phyloP scores from a whole-genome alignment of 1,284 basidiomycete genomes.

The Puccinia coronata region DNA sequence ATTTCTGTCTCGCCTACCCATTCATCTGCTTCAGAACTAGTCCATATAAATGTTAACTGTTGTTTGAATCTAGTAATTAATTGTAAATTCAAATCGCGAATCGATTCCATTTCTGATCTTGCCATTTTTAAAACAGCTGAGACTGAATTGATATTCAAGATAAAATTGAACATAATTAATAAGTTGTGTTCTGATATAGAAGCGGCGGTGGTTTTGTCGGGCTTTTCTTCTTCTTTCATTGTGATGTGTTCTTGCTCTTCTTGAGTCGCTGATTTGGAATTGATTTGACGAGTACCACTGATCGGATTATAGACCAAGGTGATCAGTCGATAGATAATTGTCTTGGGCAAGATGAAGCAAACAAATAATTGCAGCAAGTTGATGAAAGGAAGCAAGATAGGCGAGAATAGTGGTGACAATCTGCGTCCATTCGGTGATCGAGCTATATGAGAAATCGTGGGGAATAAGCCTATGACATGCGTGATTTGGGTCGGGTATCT shows the following conservation, averaged over 20 bases:
- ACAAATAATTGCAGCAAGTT: conserved; percentile 33
- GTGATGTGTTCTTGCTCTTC: too few species aligned
- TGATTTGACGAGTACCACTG: conserved; percentile 9
- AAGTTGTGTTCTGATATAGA: conserved; percentile 26
- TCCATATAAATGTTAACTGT: conserved; percentile 34
- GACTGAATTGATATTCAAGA: conserved; percentile 34
- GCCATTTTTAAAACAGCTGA: conserved; percentile 30
- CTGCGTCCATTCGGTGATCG: conserved; percentile 29
- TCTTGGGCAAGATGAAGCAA: neutral
- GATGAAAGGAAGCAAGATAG: conserved; percentile 26
- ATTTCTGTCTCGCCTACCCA: conserved; percentile 44
- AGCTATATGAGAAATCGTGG: conserved; percentile 39
- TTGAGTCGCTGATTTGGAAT: too few species aligned
- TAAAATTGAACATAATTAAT: conserved; percentile 21
- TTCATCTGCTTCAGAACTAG: conserved; percentile 15
- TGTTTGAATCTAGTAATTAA: conserved; percentile 6
- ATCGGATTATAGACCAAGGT: neutral
- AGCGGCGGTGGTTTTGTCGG: too few species aligned
- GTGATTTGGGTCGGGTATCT: conserved; percentile 27
- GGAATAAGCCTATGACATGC: conserved; percentile 35
- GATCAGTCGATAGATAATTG: conserved; percentile 14
- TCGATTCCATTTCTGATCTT: conserved; percentile 40
- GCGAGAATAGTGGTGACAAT: conserved; percentile 30
- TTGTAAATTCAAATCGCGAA: conserved; percentile 9
- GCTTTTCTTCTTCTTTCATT: too few species aligned